phyloP scores from a whole-genome alignment of 192 early-diverging fungal species.

The Chytriomyces confervae region DNA sequence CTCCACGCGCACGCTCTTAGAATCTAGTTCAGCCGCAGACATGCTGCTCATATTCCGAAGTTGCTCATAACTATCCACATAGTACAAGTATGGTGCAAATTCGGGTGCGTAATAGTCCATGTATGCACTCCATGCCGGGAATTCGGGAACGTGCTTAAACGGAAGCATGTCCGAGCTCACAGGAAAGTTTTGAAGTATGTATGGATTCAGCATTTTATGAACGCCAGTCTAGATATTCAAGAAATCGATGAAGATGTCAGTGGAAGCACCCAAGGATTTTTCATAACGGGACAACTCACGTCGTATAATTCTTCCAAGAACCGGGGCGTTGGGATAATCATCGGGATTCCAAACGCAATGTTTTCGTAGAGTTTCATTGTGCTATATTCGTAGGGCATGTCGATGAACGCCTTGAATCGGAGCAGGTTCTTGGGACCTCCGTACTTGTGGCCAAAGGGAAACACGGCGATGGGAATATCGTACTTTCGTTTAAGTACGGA shows the following conservation, averaged over 20 bases:
- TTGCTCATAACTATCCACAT: conserved; percentile 21
- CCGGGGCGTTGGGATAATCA: conserved; percentile 22
- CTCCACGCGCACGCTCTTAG: not conserved
- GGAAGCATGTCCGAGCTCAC: not conserved
- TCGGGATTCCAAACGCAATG: conserved; percentile 19
- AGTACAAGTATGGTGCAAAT: conserved; percentile 30
- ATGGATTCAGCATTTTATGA: not conserved
- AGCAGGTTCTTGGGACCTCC: conserved; percentile 26
- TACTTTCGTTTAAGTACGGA: not conserved
- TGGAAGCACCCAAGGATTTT: not conserved
- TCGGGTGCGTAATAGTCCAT: conserved; percentile 32
- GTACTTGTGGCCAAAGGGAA: conserved; percentile 24
- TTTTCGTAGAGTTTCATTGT: conserved; percentile 40
- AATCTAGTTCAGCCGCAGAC: conserved; percentile 15
- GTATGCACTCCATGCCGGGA: conserved; percentile 25
- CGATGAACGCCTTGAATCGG: conserved; percentile 33
- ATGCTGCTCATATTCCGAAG: not conserved
- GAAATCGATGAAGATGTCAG: no score
- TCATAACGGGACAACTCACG: not conserved
- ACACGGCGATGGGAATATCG: conserved; percentile 6
- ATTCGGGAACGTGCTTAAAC: not conserved
- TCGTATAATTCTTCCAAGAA: conserved; percentile 28
- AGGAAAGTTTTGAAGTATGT: not conserved
- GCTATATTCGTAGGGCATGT: conserved; percentile 26
- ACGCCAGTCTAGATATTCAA: not conserved